These are phyloP conservation scores for Backusella parvicylindrica DNA, from an alignment of 192 early-diverging fungal species.

Conservation along the genomic window DNA sequence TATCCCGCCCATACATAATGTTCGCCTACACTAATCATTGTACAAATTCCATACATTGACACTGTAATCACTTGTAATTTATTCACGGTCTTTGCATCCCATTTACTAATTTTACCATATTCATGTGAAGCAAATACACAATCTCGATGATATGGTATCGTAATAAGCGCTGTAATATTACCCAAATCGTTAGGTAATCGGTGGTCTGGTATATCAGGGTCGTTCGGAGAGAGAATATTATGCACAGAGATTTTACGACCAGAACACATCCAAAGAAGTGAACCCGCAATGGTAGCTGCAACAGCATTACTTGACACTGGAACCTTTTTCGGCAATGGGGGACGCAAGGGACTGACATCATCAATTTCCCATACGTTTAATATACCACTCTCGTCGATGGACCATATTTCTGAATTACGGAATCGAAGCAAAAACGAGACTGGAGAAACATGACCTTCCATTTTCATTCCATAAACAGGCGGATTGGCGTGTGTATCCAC, in stretches of 20 bases:
- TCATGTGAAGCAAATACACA: slow-evolving; percentile 73
- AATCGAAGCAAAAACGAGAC: slow-evolving; percentile 57
- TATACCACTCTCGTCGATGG: slow-evolving; percentile 62
- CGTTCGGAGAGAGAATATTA: slow-evolving; percentile 27
- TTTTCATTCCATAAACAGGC: slow-evolving; percentile 35
- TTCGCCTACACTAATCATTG: slow-evolving; percentile 59
- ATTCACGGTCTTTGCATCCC: slow-evolving; percentile 50
- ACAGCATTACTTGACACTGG: slow-evolving; percentile 39
- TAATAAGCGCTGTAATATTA: slow-evolving; percentile 55
- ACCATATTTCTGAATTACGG: slow-evolving; percentile 55
- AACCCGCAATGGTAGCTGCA: slow-evolving; percentile 47
- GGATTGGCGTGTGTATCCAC: slow-evolving; percentile 37
- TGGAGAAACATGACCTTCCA: slow-evolving; percentile 42
- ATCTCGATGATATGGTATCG: slow-evolving; percentile 35
- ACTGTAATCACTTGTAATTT: slow-evolving; percentile 49
- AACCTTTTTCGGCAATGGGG: not conserved
- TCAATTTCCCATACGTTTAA: slow-evolving; percentile 52
- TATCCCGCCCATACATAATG: slow-evolving; percentile 72
- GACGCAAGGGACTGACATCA: not conserved
- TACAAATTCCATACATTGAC: slow-evolving; percentile 63
- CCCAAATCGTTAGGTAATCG: slow-evolving; percentile 49
- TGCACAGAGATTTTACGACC: slow-evolving; percentile 59
- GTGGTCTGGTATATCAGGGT: slow-evolving; percentile 25
- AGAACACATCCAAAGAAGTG: slow-evolving; percentile 58
- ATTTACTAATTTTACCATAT: slow-evolving; percentile 73